Base-by-base conservation (phyloP, 2,329 filamentous ascomycete genomes). In the Triangularia setosa region DNA sequence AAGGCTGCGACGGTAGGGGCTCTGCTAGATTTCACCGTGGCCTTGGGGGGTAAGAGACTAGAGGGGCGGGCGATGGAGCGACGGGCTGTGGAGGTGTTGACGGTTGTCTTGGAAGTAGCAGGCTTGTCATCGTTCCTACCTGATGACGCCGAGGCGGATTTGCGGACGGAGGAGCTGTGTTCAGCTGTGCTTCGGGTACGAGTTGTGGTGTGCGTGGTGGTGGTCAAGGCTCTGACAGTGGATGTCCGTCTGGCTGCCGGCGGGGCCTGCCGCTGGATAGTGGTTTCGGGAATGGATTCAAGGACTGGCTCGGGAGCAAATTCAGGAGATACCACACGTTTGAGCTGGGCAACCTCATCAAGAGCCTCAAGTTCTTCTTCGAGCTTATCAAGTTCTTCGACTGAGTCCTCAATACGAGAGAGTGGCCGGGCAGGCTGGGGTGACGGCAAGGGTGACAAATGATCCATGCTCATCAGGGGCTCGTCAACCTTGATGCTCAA, bases 301-400 rank as follows among this genome's bases (percentile, higher is more conserved):
- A 58, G 23, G n/a, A 60, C 44, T 16, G 66, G 61, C 7, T 73
- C 72, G 4, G 70, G 67, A 25, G 75, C 70, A 63, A 23, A 11
- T 6, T 76, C 76, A 28, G 57, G 55, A 1, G 77, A 75, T 3
- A 72, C 67, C 11, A 79, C 71, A 6, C 72, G 74, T 18, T 73
- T 70, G 11, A 79, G 64, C 1, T 72, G 74, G 0, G 80, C 72
- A 11, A 79, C 74, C n/a, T 75, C 75, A 58, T 77, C 72, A 33
- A 87, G 77, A 1, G 80, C 83, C 68, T 89, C 86, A 9, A 88
- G 78, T 58, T 87, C 80, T 30, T 89, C 86, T 68, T 89, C 85
- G 16, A 89, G 78, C 65, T 79, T 78, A 70, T 89, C 87, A 21
- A 89, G 77, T 67, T 85, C 85, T 72, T 87, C 86, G 8, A 89